Base-by-base conservation (phyloP, 129 eudicot genomes). In the Calendula officinalis region DNA sequence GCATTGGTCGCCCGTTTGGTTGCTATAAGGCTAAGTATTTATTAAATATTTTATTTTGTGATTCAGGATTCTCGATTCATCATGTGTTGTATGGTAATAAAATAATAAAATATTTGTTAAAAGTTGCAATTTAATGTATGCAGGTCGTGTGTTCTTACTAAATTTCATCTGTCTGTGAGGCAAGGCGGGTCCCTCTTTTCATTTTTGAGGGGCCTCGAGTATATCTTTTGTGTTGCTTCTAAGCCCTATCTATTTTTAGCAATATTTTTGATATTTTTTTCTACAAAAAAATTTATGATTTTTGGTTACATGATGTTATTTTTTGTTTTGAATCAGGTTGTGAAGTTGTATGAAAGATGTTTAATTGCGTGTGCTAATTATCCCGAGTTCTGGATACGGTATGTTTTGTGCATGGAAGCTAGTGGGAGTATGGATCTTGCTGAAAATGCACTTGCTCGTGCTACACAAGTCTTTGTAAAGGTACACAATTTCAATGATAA, bases 11-110 rank as follows among this genome's bases (percentile, higher is more conserved):
- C 85, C 87, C 79, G 77, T 88, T 76, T 88, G 91, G 91, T 85
- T 92, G 80, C 89, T 77, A 78, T 83, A 83, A 89, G 99, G 99
- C 95, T 94, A 94, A 94, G 99, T 94, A 83, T 94, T 89, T 88
- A 22, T 22, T 86, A 89, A 88, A 81, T 92, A 22, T 70, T 76
- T 94, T 86, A 82, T 85, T 82, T 65, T 94, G 98, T 85, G 96
- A 88, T 92, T 94, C 92, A 82, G 85, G 81, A 83, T 86, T 85
- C 89, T 88, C 89, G 97, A 95, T 94, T 94, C 90, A 77, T 85
- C 77, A 80, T 83, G 76, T 77, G 87, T 71, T 76, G 82, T 81
- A 71, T 82, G 78, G 70, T 79, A 70, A 64, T 22, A 22, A 22
- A 0, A 22, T 22, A 22, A 6, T 43, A 60, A 77, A 72, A 74